phyloP scores from a whole-genome alignment of 1,284 basidiomycete genomes.

The Crucibulum parvulum region DNA sequence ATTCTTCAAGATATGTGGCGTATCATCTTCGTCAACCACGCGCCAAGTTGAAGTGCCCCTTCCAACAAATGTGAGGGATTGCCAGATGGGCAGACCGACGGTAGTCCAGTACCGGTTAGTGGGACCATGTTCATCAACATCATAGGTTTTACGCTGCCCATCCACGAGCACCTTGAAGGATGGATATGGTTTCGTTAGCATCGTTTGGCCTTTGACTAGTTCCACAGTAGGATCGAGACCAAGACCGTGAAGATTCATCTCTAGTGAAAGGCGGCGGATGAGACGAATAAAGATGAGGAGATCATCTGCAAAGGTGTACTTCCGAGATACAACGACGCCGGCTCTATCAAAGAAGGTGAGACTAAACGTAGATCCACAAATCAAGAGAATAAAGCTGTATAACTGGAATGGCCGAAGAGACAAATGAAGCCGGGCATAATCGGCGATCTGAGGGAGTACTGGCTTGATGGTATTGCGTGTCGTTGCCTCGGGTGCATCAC shows the following conservation, averaged over 20 bases:
- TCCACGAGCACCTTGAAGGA: not conserved
- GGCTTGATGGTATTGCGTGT: no score
- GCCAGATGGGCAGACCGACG: not conserved
- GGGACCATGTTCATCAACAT: not conserved
- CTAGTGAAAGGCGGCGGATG: not conserved
- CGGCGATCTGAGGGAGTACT: not conserved
- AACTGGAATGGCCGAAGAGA: not conserved
- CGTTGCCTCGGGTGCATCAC: no score
- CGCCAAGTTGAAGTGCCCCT: not conserved
- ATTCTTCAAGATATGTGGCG: not conserved
- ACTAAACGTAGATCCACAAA: not conserved
- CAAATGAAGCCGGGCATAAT: not conserved
- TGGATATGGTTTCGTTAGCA: not conserved
- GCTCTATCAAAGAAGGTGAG: not conserved
- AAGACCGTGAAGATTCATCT: not conserved
- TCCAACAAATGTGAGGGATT: not conserved
- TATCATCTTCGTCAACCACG: not conserved
- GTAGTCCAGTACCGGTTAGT: not conserved
- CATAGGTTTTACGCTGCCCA: not conserved
- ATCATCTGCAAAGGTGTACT: not conserved
- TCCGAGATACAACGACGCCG: not conserved
- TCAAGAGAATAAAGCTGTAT: not conserved
- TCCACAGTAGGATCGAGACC: not conserved
- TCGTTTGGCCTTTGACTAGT: not conserved
- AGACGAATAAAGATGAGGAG: not conserved